These are phyloP conservation scores for Sutorius australiensis DNA, from an alignment of 768 basidiomycete genomes.

Conservation along the genomic window DNA sequence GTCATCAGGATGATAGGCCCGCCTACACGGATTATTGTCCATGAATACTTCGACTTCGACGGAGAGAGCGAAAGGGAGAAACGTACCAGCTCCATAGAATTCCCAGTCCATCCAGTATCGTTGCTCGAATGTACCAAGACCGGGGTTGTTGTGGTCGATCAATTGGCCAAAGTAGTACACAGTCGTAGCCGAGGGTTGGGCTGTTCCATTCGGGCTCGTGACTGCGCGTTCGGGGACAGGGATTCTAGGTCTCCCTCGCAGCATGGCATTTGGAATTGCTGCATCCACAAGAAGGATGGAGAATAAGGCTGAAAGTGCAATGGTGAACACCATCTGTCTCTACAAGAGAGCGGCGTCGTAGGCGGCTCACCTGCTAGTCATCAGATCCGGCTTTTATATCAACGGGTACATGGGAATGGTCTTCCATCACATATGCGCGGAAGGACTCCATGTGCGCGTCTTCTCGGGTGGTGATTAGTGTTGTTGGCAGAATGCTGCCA, in stretches of 20 bases:
- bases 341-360: not conserved
- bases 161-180: slow-evolving; percentile 31
- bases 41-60: not conserved
- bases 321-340: slow-evolving; percentile 10
- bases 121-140: slow-evolving; percentile 71
- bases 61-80: not conserved
- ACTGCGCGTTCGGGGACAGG: slow-evolving; percentile 9
- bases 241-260: slow-evolving; percentile 16
- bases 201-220: slow-evolving; percentile 22
- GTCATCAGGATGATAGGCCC: slow-evolving; percentile 38
- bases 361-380: not conserved
- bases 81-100: slow-evolving; percentile 51
- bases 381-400: slow-evolving; percentile 6
- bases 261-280: slow-evolving; percentile 18
- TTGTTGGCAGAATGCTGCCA: too few relatives aligned
- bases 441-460: slow-evolving; percentile 4
- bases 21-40: slow-evolving; percentile 3
- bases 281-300: slow-evolving; percentile 15
- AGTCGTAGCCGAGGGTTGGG: slow-evolving; percentile 24
- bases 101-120: slow-evolving; percentile 70
- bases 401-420: slow-evolving; percentile 4
- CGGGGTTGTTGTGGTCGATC: slow-evolving; percentile 50
- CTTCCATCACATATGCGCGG: slow-evolving; percentile 1
- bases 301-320: slow-evolving; percentile 8
- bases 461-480: too few relatives aligned